These are phyloP conservation scores for Boletus subluridellus DNA, from an alignment of 1,284 basidiomycete genomes.

Conservation along the genomic window DNA sequence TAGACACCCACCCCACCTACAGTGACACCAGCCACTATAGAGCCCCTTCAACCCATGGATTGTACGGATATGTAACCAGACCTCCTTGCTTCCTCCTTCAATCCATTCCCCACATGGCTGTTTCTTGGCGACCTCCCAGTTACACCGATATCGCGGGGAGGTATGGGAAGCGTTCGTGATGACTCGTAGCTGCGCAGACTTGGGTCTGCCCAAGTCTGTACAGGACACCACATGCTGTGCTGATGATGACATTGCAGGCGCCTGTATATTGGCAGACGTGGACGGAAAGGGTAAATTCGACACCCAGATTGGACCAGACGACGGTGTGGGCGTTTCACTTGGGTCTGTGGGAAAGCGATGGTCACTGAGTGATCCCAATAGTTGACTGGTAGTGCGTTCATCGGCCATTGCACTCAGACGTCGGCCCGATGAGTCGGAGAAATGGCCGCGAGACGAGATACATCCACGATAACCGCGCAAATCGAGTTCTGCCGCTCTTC, in stretches of 20 bases:
- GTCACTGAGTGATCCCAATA: background rate
- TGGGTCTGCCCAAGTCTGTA: background rate
- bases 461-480: background rate
- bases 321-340: background rate
- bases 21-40: slow-evolving; percentile 2
- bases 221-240: background rate
- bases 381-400: background rate
- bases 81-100: slow-evolving; percentile 13
- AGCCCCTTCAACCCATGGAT: slow-evolving; percentile 13
- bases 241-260: background rate
- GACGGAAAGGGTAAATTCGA: background rate
- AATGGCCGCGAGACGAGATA: background rate
- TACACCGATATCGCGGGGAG: slow-evolving; percentile 4
- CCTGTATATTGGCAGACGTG: too few species aligned
- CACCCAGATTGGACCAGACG: background rate
- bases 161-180: background rate
- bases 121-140: slow-evolving; percentile 3
- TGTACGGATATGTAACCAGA: slow-evolving; percentile 14
- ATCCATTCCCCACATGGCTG: slow-evolving; percentile 3
- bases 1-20: slow-evolving; percentile 14
- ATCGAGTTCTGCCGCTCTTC: background rate
- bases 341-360: background rate
- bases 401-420: background rate
- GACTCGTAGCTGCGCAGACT: background rate
- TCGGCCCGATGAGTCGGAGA: background rate